A percentile compares a stretch with the other conserved stretches of the same genome.
Conservation (phyloP, 331 rosid species). For the Pyracantha coccinea region DNA sequence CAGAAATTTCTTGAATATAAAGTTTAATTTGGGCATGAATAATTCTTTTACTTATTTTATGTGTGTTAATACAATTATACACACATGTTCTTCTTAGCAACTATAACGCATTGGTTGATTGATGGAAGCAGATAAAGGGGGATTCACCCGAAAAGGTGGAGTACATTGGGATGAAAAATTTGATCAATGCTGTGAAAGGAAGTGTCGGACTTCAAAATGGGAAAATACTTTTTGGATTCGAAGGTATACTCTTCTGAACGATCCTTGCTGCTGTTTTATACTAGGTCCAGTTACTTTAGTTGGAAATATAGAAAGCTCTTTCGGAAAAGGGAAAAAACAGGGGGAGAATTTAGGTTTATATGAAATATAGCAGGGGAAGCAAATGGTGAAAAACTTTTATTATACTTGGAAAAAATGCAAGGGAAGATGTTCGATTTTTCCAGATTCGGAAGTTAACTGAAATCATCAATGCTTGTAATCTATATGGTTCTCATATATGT, state of each 20-base stretch:
- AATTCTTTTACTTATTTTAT: slow-evolving; percentile 3
- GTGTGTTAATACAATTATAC: neutral
- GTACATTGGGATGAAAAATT: slow-evolving; percentile 75
- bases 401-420: neutral
- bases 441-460: neutral
- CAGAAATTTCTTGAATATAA: slow-evolving; percentile 11
- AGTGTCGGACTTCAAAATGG: slow-evolving; percentile 68
- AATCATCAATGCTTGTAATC: neutral
- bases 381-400: neutral
- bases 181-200: slow-evolving; percentile 72
- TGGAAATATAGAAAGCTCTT: neutral
- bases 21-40: slow-evolving; percentile 21
- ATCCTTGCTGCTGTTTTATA: slow-evolving; percentile 4
- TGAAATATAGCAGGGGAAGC: neutral
- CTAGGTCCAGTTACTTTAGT: neutral
- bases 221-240: slow-evolving; percentile 66
- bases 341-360: slow-evolving; percentile 1
- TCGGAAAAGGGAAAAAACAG: neutral
- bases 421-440: neutral
- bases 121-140: slow-evolving; percentile 76
- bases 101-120: slow-evolving; percentile 9
- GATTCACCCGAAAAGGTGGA: slow-evolving; percentile 92
- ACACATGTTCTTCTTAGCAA: slow-evolving; percentile 11
- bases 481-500: neutral
- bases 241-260: slow-evolving; percentile 42